phyloP scores from a whole-genome alignment of 2,329 filamentous ascomycete genomes.

The Pyricularia pennisetigena region DNA sequence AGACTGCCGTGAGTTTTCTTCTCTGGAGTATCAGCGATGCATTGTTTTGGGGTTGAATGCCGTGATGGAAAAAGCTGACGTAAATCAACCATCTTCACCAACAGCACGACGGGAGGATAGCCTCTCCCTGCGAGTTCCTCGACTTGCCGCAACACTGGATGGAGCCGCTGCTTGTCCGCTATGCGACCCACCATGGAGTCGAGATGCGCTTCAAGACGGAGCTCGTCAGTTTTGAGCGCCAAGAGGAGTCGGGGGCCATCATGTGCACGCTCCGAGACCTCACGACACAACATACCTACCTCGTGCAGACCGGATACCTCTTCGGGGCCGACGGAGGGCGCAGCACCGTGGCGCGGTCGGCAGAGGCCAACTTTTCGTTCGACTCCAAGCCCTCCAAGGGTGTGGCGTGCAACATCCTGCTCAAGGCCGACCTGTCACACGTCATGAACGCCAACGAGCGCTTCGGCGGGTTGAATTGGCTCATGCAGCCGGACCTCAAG shows the following conservation, averaged over 20 bases:
- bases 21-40: neutral
- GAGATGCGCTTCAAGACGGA: neutral
- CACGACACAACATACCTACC: neutral
- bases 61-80: neutral
- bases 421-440: slow-evolving; percentile 25
- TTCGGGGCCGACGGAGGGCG: slow-evolving; percentile 48
- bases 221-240: neutral
- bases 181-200: neutral
- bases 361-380: slow-evolving; percentile 71
- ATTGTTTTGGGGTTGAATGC: too few species aligned
- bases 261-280: neutral
- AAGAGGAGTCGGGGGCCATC: neutral
- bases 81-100: slow-evolving; percentile 19
- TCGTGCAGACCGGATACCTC: neutral
- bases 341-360: slow-evolving; percentile 56
- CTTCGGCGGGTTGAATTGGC: slow-evolving; percentile 40
- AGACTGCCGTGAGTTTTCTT: slow-evolving; percentile 26
- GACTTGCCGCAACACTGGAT: neutral
- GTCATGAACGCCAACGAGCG: slow-evolving; percentile 24
- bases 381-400: slow-evolving; percentile 21
- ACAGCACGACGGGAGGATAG: neutral
- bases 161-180: slow-evolving; percentile 2
- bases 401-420: neutral
- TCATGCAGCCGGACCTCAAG: slow-evolving; percentile 41
- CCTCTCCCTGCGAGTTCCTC: neutral